A percentile compares a stretch with the other conserved stretches of the same genome.
Evolutionary conservation across 2,329 filamentous ascomycete species (phyloP).

Genomic region (Nothophoma quercina): DNA sequence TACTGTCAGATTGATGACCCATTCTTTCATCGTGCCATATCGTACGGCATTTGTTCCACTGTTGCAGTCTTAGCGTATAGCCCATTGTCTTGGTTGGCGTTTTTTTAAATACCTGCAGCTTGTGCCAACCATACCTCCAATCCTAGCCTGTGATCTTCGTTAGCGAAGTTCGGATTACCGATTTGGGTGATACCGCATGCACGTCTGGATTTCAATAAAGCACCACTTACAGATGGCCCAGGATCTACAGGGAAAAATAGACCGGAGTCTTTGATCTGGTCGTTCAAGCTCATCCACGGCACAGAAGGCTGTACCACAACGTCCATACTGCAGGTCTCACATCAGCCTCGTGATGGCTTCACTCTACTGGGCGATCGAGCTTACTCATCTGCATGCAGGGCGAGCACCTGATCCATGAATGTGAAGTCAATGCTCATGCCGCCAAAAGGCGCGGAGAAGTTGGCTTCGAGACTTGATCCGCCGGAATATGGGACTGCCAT

Average conservation of each 20-base stretch:
- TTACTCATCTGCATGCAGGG: constrained; percentile 78
- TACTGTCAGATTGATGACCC: constrained; percentile 83
- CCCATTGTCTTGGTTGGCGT: background rate
- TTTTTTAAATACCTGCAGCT: constrained; percentile 60
- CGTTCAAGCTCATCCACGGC: constrained; percentile 90
- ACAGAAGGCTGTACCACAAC: constrained; percentile 90
- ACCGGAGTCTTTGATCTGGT: constrained; percentile 73
- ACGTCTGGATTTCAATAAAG: constrained; percentile 2
- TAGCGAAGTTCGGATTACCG: constrained; percentile 28
- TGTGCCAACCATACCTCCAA: constrained; percentile 84
- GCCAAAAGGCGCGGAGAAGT: constrained; percentile 86
- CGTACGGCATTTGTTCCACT: constrained; percentile 81
- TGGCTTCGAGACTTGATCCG: constrained; percentile 85
- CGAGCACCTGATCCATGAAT: constrained; percentile 82
- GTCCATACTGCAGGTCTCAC: constrained; percentile 68
- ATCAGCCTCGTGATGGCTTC: constrained; percentile 24
- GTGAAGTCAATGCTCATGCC: constrained; percentile 91
- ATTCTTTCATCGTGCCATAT: constrained; percentile 88
- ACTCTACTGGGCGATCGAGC: constrained; percentile 17
- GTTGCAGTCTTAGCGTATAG: constrained; percentile 25
- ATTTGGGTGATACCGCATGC: constrained; percentile 20
- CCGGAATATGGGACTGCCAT: constrained; percentile 77
- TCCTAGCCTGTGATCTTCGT: constrained; percentile 64
- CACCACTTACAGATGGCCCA: constrained; percentile 62
- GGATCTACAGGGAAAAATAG: constrained; percentile 94